Evolutionary conservation across 1,139 yeast species (phyloP).

Genomic region (Yamadazyma blattariae): DNA sequence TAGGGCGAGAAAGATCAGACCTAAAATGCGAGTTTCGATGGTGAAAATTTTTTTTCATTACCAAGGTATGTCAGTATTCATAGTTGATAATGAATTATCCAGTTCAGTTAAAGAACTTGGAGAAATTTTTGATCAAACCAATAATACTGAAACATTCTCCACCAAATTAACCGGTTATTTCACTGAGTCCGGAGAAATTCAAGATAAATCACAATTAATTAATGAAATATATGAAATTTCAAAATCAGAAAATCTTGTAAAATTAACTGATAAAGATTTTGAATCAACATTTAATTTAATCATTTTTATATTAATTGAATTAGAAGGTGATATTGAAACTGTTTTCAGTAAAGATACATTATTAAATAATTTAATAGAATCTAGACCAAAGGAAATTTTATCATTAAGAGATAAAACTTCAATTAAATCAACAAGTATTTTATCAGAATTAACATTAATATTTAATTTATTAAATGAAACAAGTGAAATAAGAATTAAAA

Average conservation of each 20-base stretch:
- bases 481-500: constrained; percentile 30
- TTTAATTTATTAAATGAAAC: constrained; percentile 43
- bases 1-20: not conserved
- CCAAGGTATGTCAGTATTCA: constrained; percentile 40
- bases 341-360: constrained; percentile 25
- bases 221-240: constrained; percentile 26
- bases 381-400: constrained; percentile 38
- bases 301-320: constrained; percentile 33
- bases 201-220: constrained; percentile 28
- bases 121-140: constrained; percentile 35
- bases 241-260: constrained; percentile 24
- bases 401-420: constrained; percentile 48
- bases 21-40: constrained; percentile 1
- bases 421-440: constrained; percentile 41
- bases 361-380: constrained; percentile 28
- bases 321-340: constrained; percentile 25
- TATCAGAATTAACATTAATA: constrained; percentile 41
- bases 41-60: constrained; percentile 8
- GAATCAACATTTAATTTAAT: constrained; percentile 46
- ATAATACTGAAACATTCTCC: constrained; percentile 27
- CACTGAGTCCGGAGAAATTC: constrained; percentile 23
- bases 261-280: constrained; percentile 43
- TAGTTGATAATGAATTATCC: constrained; percentile 44
- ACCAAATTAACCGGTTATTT: constrained; percentile 20
- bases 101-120: constrained; percentile 43